A percentile compares a stretch with the other conserved stretches of the same genome.
These are phyloP conservation scores for Acer yangbiense DNA, from an alignment of 345 rosid genomes.

Conservation along the genomic window DNA sequence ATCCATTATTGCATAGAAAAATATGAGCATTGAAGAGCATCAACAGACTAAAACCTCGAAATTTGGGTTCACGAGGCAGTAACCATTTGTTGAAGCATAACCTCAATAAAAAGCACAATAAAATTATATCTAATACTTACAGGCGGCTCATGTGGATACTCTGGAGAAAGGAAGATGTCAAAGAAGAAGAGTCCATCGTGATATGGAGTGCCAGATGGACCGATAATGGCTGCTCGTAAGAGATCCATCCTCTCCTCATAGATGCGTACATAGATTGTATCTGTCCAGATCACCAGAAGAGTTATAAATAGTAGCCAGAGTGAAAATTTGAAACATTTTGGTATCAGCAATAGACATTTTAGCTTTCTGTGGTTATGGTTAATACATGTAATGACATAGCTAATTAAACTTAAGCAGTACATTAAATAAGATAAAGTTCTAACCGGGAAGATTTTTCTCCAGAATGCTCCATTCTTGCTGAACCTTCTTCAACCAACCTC, in stretches of 20 bases:
- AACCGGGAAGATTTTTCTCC: slow-evolving; percentile 79
- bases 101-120: slow-evolving; percentile 7
- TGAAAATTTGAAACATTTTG: background rate
- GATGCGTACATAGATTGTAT: slow-evolving; percentile 74
- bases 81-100: slow-evolving; percentile 8
- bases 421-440: slow-evolving; percentile 28
- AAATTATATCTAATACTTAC: slow-evolving; percentile 46
- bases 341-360: background rate
- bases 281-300: slow-evolving; percentile 38
- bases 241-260: slow-evolving; percentile 92
- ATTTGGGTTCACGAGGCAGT: background rate
- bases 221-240: slow-evolving; percentile 77
- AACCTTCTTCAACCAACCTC: slow-evolving; percentile 83
- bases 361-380: background rate
- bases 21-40: background rate
- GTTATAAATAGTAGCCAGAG: slow-evolving; percentile 1
- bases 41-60: slow-evolving; percentile 3
- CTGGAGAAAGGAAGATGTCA: slow-evolving; percentile 81
- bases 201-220: slow-evolving; percentile 90
- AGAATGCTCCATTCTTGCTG: slow-evolving; percentile 89
- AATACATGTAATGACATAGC: background rate
- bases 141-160: slow-evolving; percentile 88
- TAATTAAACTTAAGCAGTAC: background rate
- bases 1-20: background rate
- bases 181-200: slow-evolving; percentile 93